Percentiles rank a stretch among this genome's conserved stretches.
Conservation (phyloP, 345 rosid genomes). For the Schrenkiella parvula region DNA sequence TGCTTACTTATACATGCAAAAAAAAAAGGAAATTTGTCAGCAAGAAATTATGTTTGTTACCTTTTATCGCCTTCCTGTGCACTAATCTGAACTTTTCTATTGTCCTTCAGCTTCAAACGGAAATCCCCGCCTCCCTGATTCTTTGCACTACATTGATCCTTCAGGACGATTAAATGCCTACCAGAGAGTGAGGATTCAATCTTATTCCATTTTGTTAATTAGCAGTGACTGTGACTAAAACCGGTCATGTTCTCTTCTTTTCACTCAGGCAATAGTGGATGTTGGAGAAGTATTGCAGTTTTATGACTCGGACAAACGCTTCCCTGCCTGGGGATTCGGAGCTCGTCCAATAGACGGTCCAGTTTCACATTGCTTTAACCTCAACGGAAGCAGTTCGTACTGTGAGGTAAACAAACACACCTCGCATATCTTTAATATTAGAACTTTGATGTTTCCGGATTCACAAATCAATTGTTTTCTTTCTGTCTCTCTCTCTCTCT, state of each 20-base stretch:
- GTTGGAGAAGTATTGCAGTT: constrained; percentile 89
- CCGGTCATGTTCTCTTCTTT: neutral
- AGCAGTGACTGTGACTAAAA: constrained; percentile 14
- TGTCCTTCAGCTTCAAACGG: constrained; percentile 82
- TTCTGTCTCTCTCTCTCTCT: neutral
- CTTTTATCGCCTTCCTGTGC: neutral
- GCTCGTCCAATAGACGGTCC: constrained; percentile 95
- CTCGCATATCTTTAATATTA: neutral
- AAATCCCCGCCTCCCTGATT: constrained; percentile 86
- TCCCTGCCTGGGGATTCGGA: constrained; percentile 98
- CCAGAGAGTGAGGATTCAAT: constrained; percentile 50
- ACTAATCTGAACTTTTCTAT: constrained; percentile 14
- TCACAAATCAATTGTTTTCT: neutral
- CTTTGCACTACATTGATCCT: constrained; percentile 75
- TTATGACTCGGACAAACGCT: constrained; percentile 82
- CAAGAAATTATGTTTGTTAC: neutral
- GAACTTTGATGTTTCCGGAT: neutral
- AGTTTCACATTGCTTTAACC: constrained; percentile 89
- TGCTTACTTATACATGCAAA: neutral
- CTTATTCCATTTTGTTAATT: neutral
- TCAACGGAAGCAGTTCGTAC: constrained; percentile 73
- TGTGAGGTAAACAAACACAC: constrained; percentile 53
- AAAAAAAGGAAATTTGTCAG: neutral
- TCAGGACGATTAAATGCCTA: constrained; percentile 65
- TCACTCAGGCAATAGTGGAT: constrained; percentile 67